Evolutionary conservation across 768 basidiomycete genomes (phyloP).

Genomic region (Amanita rubescens): DNA sequence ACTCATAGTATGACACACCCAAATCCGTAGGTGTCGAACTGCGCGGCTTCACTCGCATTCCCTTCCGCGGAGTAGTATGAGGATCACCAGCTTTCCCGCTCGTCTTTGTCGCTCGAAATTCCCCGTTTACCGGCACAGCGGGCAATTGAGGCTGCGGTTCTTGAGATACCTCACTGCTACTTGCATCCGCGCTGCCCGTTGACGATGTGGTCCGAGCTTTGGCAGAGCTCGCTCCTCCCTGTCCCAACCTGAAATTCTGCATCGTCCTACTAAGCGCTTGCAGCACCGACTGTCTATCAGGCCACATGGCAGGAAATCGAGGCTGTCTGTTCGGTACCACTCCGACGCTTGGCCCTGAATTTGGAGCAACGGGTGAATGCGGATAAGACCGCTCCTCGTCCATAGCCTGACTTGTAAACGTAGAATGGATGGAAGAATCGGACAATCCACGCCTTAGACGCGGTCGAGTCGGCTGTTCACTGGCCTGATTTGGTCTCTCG

Average conservation of each 20-base stretch:
- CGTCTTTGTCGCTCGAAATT: neutral
- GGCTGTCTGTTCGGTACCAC: constrained; percentile 6
- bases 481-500: neutral
- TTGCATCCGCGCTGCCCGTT: neutral
- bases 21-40: neutral
- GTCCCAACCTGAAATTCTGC: constrained; percentile 35
- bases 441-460: constrained; percentile 57
- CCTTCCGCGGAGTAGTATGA: neutral
- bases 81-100: neutral
- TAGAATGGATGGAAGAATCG: constrained; percentile 89
- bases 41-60: neutral
- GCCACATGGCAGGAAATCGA: constrained; percentile 22
- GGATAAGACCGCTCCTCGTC: constrained; percentile 10
- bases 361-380: neutral
- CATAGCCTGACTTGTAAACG: constrained; percentile 57
- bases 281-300: constrained; percentile 42
- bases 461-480: neutral
- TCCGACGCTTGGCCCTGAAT: neutral
- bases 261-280: constrained; percentile 47
- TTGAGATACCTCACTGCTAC: too few relatives aligned
- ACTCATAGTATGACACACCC: neutral
- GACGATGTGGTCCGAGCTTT: too few relatives aligned
- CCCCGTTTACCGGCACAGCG: neutral
- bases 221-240: too few relatives aligned
- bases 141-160: neutral